Evolutionary conservation across 768 basidiomycete genomes (phyloP), one percentile per base, ranked within the genome.

Genomic region (Lyophyllum shimeji): DNA sequence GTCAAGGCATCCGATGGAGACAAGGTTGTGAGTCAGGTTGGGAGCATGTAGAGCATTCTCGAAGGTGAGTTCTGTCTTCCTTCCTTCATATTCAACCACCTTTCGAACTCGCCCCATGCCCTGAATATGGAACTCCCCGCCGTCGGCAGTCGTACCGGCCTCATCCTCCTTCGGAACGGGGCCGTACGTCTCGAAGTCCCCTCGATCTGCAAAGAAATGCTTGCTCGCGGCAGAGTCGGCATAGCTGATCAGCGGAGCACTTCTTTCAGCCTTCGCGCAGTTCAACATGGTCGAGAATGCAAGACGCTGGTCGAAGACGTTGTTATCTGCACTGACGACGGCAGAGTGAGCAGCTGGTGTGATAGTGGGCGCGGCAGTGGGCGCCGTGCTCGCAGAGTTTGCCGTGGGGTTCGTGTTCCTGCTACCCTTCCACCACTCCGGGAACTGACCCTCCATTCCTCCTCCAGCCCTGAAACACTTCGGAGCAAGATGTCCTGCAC

Each of bases 1-100:
- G 8, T 23, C 52, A 2, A 53, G 33, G 43, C 43, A 53, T 6
- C 52, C 52, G 29, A 53, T 53, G 27, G 52, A 53, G 9, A 53
- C 24, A 6, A 52, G 33, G 51, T 52, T 52, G 17, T 52, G 51
- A 7, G 9, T 13, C 9, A 52, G 51, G 42, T 40, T 18, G 1
- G 44, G 52, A 25, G 34, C 18, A 25, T 53, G 52, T 13, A 33
- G 25, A n/a, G 42, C 52, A 25, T 53, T 33, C n/a, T 46, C 43
- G 29, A 53, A 51, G 1, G 23, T 42, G 46, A 48, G 46, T 45
- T 53, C 25, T 2, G 29, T 24, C 11, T 7, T 25, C 8, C 21
- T 17, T 13, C 50, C 42, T 1, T 44, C 34, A 33, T 25, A 27
- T 18, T 18, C 12, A 4, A 44, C 29, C 2, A 3, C 4, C 20